phyloP scores from a whole-genome alignment of 257 asterid species.

The Lithospermum erythrorhizon region DNA sequence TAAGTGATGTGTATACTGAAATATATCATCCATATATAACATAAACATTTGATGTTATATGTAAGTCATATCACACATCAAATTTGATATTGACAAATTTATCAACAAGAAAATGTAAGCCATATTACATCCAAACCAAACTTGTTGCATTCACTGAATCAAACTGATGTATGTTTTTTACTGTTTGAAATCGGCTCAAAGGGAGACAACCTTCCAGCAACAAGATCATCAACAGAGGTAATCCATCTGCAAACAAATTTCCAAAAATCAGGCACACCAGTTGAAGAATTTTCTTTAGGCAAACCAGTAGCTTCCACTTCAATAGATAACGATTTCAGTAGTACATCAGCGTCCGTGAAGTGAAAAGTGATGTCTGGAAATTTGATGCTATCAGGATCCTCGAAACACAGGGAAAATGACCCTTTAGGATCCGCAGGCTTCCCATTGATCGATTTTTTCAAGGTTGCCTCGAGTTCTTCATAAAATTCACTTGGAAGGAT shows the following conservation, averaged over 20 bases:
- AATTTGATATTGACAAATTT: too few species aligned
- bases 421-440: background rate
- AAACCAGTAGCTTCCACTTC: background rate
- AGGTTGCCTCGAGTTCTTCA: background rate
- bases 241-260: constrained; percentile 25
- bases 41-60: too few species aligned
- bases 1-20: too few species aligned
- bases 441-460: background rate
- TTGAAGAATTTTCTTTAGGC: background rate
- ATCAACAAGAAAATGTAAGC: too few species aligned
- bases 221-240: constrained; percentile 39
- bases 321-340: background rate
- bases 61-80: too few species aligned
- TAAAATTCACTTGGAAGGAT: background rate
- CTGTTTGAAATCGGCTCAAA: constrained; percentile 23
- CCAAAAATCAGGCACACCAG: background rate
- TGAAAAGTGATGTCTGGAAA: background rate
- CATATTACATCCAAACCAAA: too few species aligned
- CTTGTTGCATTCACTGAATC: constrained; percentile 1
- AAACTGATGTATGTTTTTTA: constrained; percentile 2
- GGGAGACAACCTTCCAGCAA: constrained; percentile 18
- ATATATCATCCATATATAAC: too few species aligned
- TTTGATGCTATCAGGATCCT: background rate
- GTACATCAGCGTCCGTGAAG: constrained; percentile 5
- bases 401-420: background rate